These are phyloP conservation scores for Fraxinus xanthoxyloides DNA, from an alignment of 305 asterid species.

Conservation along the genomic window DNA sequence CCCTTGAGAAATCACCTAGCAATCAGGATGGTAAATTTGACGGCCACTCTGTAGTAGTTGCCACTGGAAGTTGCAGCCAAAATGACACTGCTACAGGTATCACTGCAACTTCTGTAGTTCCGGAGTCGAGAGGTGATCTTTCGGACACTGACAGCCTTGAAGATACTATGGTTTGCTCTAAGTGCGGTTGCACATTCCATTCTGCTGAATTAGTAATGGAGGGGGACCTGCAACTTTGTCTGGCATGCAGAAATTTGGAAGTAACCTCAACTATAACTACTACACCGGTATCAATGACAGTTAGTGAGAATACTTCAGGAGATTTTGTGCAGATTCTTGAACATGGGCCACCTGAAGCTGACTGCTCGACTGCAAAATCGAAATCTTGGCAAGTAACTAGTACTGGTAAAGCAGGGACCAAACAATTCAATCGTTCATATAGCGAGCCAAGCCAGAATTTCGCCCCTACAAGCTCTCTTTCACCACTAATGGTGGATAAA, in stretches of 20 bases:
- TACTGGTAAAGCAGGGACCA: conserved; percentile 31
- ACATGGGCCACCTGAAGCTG: conserved; percentile 32
- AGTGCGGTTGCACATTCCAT: conserved; percentile 46
- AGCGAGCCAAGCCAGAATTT: conserved; percentile 31
- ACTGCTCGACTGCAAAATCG: conserved; percentile 31
- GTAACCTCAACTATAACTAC: conserved; percentile 25
- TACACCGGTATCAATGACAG: conserved; percentile 23
- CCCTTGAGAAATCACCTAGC: conserved; percentile 31
- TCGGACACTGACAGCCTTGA: conserved; percentile 32
- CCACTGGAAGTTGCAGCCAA: conserved; percentile 32
- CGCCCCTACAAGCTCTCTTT: conserved; percentile 19
- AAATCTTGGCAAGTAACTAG: conserved; percentile 38
- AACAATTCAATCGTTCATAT: conserved; percentile 27
- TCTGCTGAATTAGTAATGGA: conserved; percentile 40
- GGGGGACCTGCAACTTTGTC: conserved; percentile 57
- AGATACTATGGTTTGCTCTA: conserved; percentile 52
- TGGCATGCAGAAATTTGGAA: conserved; percentile 50
- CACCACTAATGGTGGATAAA: conserved; percentile 30
- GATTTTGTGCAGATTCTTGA: conserved; percentile 28
- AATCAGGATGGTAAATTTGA: conserved; percentile 30
- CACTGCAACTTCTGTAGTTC: conserved; percentile 34
- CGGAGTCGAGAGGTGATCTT: conserved; percentile 29
- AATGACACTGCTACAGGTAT: conserved; percentile 32
- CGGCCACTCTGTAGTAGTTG: conserved; percentile 25
- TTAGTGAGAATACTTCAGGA: conserved; percentile 32